Percentiles rank a stretch among this genome's conserved stretches.
Evolutionary conservation across 257 asterid genomes (phyloP).

Genomic region (Anisodus acutangulus): DNA sequence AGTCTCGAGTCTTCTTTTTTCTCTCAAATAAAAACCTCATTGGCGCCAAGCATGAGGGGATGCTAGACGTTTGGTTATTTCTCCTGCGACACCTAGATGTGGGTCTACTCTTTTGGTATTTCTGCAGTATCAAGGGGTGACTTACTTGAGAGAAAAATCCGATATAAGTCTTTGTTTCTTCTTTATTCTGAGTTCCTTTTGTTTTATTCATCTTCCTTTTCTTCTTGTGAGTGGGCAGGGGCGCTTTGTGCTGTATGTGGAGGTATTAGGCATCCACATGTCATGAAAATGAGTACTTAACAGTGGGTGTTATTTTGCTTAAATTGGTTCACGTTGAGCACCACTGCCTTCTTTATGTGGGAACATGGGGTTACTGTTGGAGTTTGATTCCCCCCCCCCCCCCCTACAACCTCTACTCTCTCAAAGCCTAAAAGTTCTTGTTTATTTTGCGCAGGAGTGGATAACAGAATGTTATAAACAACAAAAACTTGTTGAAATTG

Average conservation of each 20-base stretch:
- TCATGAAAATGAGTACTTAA: background rate
- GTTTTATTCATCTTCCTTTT: background rate
- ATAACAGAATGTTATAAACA: slow-evolving; percentile 69
- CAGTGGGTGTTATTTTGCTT: background rate
- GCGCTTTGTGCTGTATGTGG: background rate
- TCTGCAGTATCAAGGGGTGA: background rate
- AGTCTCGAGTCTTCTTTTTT: background rate
- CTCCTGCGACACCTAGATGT: background rate
- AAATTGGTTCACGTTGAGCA: background rate
- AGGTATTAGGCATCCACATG: slow-evolving; percentile 10
- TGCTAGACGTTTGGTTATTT: too few species aligned
- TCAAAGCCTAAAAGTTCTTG: slow-evolving; percentile 29
- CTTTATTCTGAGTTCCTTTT: background rate
- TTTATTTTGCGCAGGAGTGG: slow-evolving; percentile 71
- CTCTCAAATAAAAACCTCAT: too few species aligned
- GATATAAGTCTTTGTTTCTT: background rate
- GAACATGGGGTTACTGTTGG: slow-evolving; percentile 22
- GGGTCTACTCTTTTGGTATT: background rate
- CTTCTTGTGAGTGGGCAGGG: background rate
- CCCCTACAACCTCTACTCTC: slow-evolving; percentile 23
- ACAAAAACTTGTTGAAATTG: slow-evolving; percentile 77
- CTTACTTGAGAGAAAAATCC: background rate
- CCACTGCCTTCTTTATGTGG: slow-evolving; percentile 14
- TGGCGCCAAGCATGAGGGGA: too few species aligned
- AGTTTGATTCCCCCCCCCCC: slow-evolving; percentile 1